These are phyloP conservation scores for Leptographium procerum DNA, from an alignment of 2,329 filamentous ascomycete genomes.

Conservation along the genomic window DNA sequence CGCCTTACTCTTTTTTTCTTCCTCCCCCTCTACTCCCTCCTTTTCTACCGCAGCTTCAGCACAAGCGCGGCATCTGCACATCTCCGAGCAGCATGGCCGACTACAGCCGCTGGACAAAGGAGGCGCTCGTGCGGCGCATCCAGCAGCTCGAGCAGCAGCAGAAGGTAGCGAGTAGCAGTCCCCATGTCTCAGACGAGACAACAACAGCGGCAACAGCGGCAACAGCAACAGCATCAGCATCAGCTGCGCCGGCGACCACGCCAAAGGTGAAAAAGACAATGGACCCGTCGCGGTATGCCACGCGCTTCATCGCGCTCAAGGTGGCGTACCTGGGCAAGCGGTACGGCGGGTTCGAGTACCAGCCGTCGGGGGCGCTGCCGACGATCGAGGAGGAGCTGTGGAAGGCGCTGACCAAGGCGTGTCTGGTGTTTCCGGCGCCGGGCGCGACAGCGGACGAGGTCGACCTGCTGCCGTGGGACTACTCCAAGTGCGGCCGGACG, in stretches of 20 bases:
- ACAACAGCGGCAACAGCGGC: neutral
- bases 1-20: neutral
- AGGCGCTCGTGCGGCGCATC: conserved; percentile 24
- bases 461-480: conserved; percentile 76
- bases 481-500: conserved; percentile 90
- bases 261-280: conserved; percentile 28
- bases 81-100: conserved; percentile 8
- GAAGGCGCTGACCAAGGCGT: conserved; percentile 74
- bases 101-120: conserved; percentile 14
- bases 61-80: neutral
- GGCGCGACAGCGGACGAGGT: conserved; percentile 41
- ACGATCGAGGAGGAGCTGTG: conserved; percentile 90
- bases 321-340: conserved; percentile 84
- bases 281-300: conserved; percentile 71
- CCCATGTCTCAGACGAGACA: too few relatives aligned
- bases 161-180: neutral
- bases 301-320: conserved; percentile 79
- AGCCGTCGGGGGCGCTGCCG: conserved; percentile 58
- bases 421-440: conserved; percentile 61
- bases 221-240: neutral
- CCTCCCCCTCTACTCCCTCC: neutral
- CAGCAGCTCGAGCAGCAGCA: conserved; percentile 12
- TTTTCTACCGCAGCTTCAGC: neutral
- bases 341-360: conserved; percentile 90
- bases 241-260: neutral